Evolutionary conservation across 2,329 filamentous ascomycete species (phyloP), one percentile per base, ranked within the genome.

Genomic region (Leptographium radiaticola): DNA sequence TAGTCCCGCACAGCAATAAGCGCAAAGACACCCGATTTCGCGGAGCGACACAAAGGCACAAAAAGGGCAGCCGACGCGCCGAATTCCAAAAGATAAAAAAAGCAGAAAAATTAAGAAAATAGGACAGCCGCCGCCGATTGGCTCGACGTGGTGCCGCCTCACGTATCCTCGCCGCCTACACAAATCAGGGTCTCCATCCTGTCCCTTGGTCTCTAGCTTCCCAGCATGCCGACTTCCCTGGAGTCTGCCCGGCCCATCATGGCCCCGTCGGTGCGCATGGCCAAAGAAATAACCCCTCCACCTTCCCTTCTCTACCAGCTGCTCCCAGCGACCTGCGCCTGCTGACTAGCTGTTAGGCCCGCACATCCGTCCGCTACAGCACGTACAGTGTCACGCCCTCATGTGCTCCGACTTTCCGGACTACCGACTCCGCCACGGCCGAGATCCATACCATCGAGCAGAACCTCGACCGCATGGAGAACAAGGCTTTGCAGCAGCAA

Each of bases 381-480:
- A 77, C 77, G 57, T 80, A 77, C 69, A 80, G 77, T 71, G 70
- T 76, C 67, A 70, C 77, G 9, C 76, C 76, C 16, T 80, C 77
- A 18, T 64, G 93, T 66, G 79, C 84, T 25, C 70, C 75, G 52
- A 79, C 76, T 36, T 67, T 77, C 55, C 69, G 66, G 59, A 76
- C 74, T 33, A 74, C 66, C 59, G 77, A 81, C 66, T 79, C 76
- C 46, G 75, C 72, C 49, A 71, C 74, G 49, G 74, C 75, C 61
- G 78, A 81, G 66, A 79, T 81, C 61, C 70, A 71, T 67, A 80
- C 87, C 61, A 89, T 93, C 68, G 85, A 87, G 62, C 80, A 84
- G 57, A 84, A 86, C 56, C 80, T 95, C 59, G 84, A 89, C 63
- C 87, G 89, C 64, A 86, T 96, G 71, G 87, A 94, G 69, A 93